Evolutionary conservation across 1,284 basidiomycete genomes (phyloP).

Genomic region (Naganishia cerealis): DNA sequence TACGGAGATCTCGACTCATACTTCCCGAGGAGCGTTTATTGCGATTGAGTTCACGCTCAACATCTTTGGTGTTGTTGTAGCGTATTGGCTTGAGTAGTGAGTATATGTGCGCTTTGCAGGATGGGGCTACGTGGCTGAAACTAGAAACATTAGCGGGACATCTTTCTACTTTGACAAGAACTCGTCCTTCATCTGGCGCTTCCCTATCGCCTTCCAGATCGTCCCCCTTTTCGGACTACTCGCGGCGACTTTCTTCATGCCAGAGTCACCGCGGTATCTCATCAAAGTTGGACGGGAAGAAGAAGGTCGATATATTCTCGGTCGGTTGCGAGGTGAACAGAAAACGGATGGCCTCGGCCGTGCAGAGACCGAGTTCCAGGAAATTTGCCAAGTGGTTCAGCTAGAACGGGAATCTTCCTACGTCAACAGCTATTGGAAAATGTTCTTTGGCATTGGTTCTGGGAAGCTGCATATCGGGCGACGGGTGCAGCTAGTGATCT

Average conservation of each 20-base stretch:
- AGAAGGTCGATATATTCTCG: conserved; percentile 41
- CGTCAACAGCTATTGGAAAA: conserved; percentile 36
- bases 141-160: conserved; percentile 30
- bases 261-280: conserved; percentile 43
- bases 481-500: conserved; percentile 40
- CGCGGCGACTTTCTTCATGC: conserved; percentile 38
- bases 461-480: conserved; percentile 38
- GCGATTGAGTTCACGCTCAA: conserved; percentile 41
- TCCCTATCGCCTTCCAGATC: conserved; percentile 38
- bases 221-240: conserved; percentile 39
- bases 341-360: conserved; percentile 20
- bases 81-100: conserved; percentile 37
- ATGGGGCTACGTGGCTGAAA: too few species aligned
- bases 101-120: conserved; percentile 9
- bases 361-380: conserved; percentile 36
- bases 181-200: conserved; percentile 14
- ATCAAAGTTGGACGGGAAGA: conserved; percentile 41
- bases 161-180: conserved; percentile 21
- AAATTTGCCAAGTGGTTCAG: conserved; percentile 40
- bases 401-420: conserved; percentile 33
- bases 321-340: conserved; percentile 34
- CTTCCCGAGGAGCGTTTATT: conserved; percentile 40
- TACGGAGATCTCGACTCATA: conserved; percentile 43
- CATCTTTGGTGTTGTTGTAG: conserved; percentile 38
- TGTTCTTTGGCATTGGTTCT: conserved; percentile 37